Base-by-base conservation (phyloP, 1,284 basidiomycete genomes). In the Taiwanofungus camphoratus region DNA sequence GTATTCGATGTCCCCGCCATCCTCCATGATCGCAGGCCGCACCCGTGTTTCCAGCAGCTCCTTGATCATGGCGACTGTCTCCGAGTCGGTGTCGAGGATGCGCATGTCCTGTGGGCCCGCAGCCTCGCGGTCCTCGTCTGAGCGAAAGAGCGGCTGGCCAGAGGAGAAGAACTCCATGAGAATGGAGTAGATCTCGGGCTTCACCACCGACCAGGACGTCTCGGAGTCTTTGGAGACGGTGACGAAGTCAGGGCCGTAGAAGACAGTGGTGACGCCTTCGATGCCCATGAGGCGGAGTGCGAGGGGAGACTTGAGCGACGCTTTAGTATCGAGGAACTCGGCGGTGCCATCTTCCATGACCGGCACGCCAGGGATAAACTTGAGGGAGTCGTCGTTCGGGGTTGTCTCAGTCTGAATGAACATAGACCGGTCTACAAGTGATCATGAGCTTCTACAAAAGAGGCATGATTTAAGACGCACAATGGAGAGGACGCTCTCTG, bases 31-130 rank as follows among this genome's bases (percentile, higher is more conserved):
- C 1, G 94, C 91, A 1, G 96, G 95, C 40, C 96, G 71, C 12
- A 99, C 92, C 5, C 95, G 73, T 0, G 95, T 98, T 62, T 98
- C 95, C 44, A 99, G 70, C 38, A 99, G 63, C 66, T 99, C 95
- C 67, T 99, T 99, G 60, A 99, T 94, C 95, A 99, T 99, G 11
- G 92, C 96, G 3, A 99, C 92, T 1, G 92, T 89, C 63, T 99
- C 95, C n/a, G 87, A 87, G 62, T 99, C 95, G 1, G 88, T 91
- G 56, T 98, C 95, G 29, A 98, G 71, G 52, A 99, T 96, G 44
- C 79, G 76, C n/a, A 94, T 98, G 64, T 99, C 96, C 64, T 93
- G 89, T 3, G 92, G 90, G 0, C 90, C 90, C 8, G 87, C 87
- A 20, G 75, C 77, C 39, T 87, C 87, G 42, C 73, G 69, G 37